Evolutionary conservation across 2,329 filamentous ascomycete species (phyloP).

Genomic region (Sclerotinia spermophila): DNA sequence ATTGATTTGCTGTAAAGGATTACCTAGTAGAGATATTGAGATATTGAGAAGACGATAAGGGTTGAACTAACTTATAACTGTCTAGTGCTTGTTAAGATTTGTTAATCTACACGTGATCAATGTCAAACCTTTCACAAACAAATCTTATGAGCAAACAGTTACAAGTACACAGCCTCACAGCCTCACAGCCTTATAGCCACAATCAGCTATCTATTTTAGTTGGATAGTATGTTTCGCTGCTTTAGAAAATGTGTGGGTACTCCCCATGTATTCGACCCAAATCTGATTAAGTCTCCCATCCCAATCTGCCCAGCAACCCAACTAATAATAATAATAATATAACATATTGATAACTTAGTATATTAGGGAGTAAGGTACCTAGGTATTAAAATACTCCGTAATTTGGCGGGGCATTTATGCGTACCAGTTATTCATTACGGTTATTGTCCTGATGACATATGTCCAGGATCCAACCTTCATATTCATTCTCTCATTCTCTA

Average conservation of each 20-base stretch:
- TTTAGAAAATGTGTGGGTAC: constrained; percentile 2
- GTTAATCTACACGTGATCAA: background rate
- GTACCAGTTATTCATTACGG: constrained; percentile 15
- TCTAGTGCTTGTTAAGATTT: background rate
- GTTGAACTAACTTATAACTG: background rate
- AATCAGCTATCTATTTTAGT: background rate
- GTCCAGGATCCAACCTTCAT: background rate
- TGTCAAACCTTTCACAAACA: background rate
- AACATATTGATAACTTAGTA: too few relatives aligned
- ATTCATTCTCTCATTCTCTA: constrained; percentile 6
- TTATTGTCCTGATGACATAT: constrained; percentile 14
- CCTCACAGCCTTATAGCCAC: background rate
- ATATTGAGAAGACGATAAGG: background rate
- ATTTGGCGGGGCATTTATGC: constrained; percentile 19
- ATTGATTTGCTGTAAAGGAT: constrained; percentile 1
- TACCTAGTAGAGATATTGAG: background rate
- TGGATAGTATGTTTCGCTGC: background rate
- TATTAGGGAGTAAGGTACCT: too few relatives aligned
- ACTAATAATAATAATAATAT: background rate
- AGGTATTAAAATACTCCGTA: background rate
- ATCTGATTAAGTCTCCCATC: background rate
- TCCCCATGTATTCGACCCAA: background rate
- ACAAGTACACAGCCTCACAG: background rate
- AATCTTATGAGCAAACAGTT: background rate
- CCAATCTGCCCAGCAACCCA: constrained; percentile 1